Evolutionary conservation across 352 stramenopile genomes (phyloP).

Genomic region (Globisporangium spiculum): DNA sequence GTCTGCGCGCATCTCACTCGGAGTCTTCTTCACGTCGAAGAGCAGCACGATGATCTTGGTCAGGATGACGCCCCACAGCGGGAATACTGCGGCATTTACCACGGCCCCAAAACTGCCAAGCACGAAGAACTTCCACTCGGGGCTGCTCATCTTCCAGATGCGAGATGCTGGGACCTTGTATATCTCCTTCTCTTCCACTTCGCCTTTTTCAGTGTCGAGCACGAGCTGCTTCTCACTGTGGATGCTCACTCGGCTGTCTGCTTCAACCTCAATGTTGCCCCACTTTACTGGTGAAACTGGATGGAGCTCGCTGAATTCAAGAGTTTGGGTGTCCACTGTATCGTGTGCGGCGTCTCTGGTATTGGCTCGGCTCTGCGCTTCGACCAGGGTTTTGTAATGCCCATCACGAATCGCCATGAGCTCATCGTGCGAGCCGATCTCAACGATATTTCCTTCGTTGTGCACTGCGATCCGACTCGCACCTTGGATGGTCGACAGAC

Average conservation of each 20-base stretch:
- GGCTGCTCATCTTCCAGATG: slow-evolving; percentile 48
- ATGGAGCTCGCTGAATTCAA: neutral
- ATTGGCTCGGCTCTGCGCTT: slow-evolving; percentile 5
- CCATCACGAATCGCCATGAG: slow-evolving; percentile 65
- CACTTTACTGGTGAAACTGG: neutral
- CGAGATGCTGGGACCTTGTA: slow-evolving; percentile 15
- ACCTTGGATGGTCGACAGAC: slow-evolving; percentile 93
- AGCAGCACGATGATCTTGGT: slow-evolving; percentile 53
- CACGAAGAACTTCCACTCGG: slow-evolving; percentile 42
- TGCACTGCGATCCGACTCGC: slow-evolving; percentile 95
- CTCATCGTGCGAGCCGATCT: slow-evolving; percentile 91
- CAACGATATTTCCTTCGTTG: slow-evolving; percentile 85
- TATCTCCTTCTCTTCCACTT: neutral
- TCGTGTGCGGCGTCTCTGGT: neutral
- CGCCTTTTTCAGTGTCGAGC: neutral
- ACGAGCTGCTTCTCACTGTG: slow-evolving; percentile 68
- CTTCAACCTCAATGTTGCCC: slow-evolving; percentile 2
- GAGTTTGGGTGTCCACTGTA: neutral
- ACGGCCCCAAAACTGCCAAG: slow-evolving; percentile 35
- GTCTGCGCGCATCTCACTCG: slow-evolving; percentile 19
- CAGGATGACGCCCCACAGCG: slow-evolving; percentile 45
- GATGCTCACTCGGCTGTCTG: neutral
- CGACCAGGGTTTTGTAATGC: slow-evolving; percentile 42
- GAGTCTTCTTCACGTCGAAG: slow-evolving; percentile 35
- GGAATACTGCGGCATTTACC: slow-evolving; percentile 47